These are phyloP conservation scores for Pseudogymnoascus sp. DNA, from an alignment of 2,329 filamentous ascomycete genomes.

Conservation along the genomic window DNA sequence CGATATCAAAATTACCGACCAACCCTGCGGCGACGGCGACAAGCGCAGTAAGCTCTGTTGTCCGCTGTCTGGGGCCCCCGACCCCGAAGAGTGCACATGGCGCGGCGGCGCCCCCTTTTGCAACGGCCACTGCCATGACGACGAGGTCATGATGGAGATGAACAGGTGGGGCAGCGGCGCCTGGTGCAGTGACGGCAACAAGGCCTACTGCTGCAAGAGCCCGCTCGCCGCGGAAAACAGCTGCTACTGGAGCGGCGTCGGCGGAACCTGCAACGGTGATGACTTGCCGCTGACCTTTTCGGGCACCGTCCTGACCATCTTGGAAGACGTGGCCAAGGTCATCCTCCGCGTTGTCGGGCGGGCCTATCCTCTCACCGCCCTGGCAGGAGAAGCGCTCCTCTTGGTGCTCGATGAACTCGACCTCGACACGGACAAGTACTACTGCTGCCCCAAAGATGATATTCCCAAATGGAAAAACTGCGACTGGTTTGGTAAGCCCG, in stretches of 20 bases:
- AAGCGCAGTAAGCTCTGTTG: constrained; percentile 29
- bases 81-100: constrained; percentile 29
- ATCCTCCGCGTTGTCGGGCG: constrained; percentile 14
- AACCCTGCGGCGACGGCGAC: constrained; percentile 24
- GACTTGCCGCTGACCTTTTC: constrained; percentile 23
- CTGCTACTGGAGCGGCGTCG: constrained; percentile 23
- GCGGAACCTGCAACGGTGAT: constrained; percentile 19
- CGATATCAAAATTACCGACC: constrained; percentile 24
- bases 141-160: constrained; percentile 28
- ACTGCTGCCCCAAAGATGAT: constrained; percentile 27
- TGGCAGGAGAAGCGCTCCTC: constrained; percentile 14
- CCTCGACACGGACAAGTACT: constrained; percentile 21
- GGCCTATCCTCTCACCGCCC: constrained; percentile 6
- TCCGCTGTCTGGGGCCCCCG: constrained; percentile 27
- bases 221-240: constrained; percentile 19
- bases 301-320: constrained; percentile 19
- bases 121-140: constrained; percentile 30
- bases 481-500: constrained; percentile 31
- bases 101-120: constrained; percentile 21
- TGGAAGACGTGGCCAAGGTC: constrained; percentile 18
- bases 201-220: constrained; percentile 28
- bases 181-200: constrained; percentile 26
- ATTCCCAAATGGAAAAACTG: constrained; percentile 29
- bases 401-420: constrained; percentile 17
- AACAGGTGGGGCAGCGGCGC: constrained; percentile 14